Base-by-base conservation (phyloP, 352 stramenopile genomes). In the Phytophthora cryptogea region DNA sequence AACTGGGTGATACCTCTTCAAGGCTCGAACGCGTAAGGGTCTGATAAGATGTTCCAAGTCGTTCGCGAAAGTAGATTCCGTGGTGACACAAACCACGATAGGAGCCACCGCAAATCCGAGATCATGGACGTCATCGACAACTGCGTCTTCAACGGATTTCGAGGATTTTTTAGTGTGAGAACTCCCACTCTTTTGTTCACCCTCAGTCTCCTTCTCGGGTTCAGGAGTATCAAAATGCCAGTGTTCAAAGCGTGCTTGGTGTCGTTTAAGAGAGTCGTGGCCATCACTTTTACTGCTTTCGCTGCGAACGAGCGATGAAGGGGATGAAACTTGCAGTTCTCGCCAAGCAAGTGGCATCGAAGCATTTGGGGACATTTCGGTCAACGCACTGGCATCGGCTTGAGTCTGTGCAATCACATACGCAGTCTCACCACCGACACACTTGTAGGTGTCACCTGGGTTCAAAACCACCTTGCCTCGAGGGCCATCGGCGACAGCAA, bases 21-120 rank as follows among this genome's bases (percentile, higher is more conserved):
- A 63, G 2, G 80, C 74, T 9, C 81, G 86, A 44, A 85, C 75
- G 4, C 86, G 83, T 17, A 95, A 54, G 5, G 86, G 86, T 0
- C 80, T 79, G 43, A 93, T 80, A 7, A 95, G 59, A 48, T 92
- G 90, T 66, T 92, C 84, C 14, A 93, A 64, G 40, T 93, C 78
- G 53, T 86, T 79, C 10, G 79, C 72, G 63, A 93, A 95, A 9
- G 72, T 52, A 20, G 59, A 75, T 3, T 74, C 45, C 0, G 79
- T 82, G 20, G 88, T 68, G 5, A 93, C 68, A 53, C 82, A 93
- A 3, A 95, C 68, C 31, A 92, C 78, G 16, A 95, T 90, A 30
- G 86, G 84, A 11, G 74, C 59, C 0, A 79, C 47, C 3, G 69
- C 63, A n/a, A 88, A 62, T 2, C 76, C 70, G 28, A 93, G 70